Evolutionary conservation across 805 yeast genomes (phyloP).

Genomic region (Wickerhamiella siamensis): DNA sequence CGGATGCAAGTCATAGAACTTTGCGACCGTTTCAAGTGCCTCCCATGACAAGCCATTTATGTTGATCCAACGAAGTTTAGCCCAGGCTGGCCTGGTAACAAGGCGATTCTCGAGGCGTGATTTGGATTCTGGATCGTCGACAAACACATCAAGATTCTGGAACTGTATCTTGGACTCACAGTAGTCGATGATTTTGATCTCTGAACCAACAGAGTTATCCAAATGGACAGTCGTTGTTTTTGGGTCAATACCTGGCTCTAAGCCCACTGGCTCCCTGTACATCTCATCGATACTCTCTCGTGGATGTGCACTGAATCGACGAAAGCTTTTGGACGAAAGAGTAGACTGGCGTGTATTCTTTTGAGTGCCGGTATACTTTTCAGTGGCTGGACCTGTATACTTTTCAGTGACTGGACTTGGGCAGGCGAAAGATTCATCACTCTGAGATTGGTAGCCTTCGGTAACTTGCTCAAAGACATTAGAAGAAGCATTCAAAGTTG

Average conservation of each 20-base stretch:
- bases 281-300: not conserved
- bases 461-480: too few species aligned
- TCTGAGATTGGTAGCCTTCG: too few species aligned
- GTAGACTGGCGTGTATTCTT: not conserved
- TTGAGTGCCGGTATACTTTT: too few species aligned
- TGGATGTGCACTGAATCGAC: conserved; percentile 10
- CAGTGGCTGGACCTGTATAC: not conserved
- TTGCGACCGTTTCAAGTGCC: conserved; percentile 35
- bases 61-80: conserved; percentile 41
- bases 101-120: conserved; percentile 19
- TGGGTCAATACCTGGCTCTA: conserved; percentile 49
- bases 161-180: conserved; percentile 31
- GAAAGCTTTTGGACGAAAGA: conserved; percentile 1
- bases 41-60: conserved; percentile 52
- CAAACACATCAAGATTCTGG: conserved; percentile 28
- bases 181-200: conserved; percentile 41
- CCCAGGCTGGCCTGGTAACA: conserved; percentile 32
- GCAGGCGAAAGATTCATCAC: too few species aligned
- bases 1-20: conserved; percentile 35
- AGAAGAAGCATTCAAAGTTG: too few species aligned
- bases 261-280: conserved; percentile 25
- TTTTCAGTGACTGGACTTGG: not conserved
- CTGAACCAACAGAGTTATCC: conserved; percentile 36
- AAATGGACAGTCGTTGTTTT: conserved; percentile 37
- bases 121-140: conserved; percentile 5